Percentiles rank a stretch among this genome's conserved stretches.
phyloP scores from a whole-genome alignment of 208 protist species.

The Acanthamoeba triangularis region DNA sequence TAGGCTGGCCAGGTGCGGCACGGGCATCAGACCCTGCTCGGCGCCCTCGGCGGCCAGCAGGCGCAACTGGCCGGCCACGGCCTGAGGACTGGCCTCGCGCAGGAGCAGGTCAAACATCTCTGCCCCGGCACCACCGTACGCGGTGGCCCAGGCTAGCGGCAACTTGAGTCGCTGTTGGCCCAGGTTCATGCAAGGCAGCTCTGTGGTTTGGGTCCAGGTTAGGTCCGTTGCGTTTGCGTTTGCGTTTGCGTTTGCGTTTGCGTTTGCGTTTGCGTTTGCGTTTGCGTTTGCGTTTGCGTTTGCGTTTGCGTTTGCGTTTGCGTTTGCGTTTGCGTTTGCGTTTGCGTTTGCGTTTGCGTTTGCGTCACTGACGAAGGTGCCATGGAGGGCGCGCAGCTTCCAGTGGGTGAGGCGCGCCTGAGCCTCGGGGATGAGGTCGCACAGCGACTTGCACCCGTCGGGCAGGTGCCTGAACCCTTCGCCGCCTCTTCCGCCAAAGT shows the following conservation, averaged over 20 bases:
- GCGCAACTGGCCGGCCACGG: neutral
- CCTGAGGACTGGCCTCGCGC: neutral
- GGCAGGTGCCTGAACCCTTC: neutral
- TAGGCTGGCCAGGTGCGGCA: neutral
- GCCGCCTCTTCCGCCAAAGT: neutral
- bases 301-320: neutral
- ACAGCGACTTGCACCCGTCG: slow-evolving; percentile 7
- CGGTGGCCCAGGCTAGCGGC: neutral
- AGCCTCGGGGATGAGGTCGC: slow-evolving; percentile 10
- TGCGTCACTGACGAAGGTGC: neutral
- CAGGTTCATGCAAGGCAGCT: neutral
- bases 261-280: neutral
- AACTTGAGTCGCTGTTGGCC: neutral
- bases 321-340: neutral
- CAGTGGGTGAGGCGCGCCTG: neutral
- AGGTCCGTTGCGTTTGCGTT: neutral
- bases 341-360: neutral
- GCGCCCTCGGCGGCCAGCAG: neutral
- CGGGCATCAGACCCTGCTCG: neutral
- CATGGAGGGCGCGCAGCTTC: slow-evolving; percentile 12
- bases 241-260: neutral
- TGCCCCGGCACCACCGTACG: neutral
- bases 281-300: neutral
- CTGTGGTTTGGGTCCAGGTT: neutral
- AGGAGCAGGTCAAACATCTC: slow-evolving; percentile 6